Evolutionary conservation across 306 rosid genomes (phyloP), one percentile per base, ranked within the genome.

Genomic region (Crotalaria pallida): DNA sequence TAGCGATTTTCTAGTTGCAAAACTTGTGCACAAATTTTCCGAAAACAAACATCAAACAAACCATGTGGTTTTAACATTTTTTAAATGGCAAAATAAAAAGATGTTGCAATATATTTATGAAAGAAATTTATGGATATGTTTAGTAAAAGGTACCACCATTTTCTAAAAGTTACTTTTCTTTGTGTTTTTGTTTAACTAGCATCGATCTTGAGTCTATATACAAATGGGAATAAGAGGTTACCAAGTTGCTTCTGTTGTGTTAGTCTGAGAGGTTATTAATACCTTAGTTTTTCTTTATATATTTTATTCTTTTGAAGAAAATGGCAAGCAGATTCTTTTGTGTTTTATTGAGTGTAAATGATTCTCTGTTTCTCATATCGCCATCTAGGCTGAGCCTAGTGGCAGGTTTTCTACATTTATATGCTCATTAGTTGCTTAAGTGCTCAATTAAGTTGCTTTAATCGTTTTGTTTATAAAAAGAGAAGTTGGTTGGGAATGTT

Each of bases 181-280:
- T 36, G 7, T 49, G 23, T 7, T 38, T 43, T 43, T 44, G 65
- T 11, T 33, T 21, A 50, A 43, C 50, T 9, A 43, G 43, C 31
- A 26, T 29, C 10, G 56, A 40, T 49, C 18, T 22, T n/a, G n/a
- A n/a, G n/a, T n/a, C n/a, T n/a, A n/a, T n/a, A n/a, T n/a, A n/a
- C n/a, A n/a, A n/a, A n/a, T 65, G 57, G 23, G 36, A 47, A 48
- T 40, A 15, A 60, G 44, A 49, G 58, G 45, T 34, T 33, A 23
- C 33, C 27, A 29, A 31, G 65, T 71, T 71, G 58, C 74, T 18
- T 78, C 59, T 17, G 31, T 34, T 57, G 72, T 17, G 27, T 57
- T 65, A 41, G 9, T 60, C 38, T 69, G 41, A 44, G 41, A 36
- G 61, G 24, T 19, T 45, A 7, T 3, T 40, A 15, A 62, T 22